A percentile compares a stretch with the other conserved stretches of the same genome.
Conservation (phyloP, 2,329 filamentous ascomycete species). For the Didymellaceae sp. region DNA sequence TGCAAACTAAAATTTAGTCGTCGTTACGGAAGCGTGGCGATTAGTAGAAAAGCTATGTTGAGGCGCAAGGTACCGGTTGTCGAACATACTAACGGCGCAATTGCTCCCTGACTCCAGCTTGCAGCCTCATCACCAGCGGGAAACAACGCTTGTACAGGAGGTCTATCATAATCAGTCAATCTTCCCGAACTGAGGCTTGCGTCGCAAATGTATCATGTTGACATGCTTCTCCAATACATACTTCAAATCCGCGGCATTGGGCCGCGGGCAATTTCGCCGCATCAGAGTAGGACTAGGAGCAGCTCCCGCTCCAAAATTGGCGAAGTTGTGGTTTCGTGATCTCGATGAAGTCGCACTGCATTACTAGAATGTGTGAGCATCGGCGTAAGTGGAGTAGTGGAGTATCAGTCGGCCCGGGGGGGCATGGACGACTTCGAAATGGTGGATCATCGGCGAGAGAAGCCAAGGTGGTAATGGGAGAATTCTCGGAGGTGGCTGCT, state of each 20-base stretch:
- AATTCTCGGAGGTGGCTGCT: slow-evolving; percentile 1
- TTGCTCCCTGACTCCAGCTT: slow-evolving; percentile 8
- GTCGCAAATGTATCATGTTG: not conserved
- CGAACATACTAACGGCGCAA: not conserved
- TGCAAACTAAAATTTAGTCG: not conserved
- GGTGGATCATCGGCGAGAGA: too few species aligned
- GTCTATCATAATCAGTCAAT: not conserved
- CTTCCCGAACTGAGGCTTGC: not conserved
- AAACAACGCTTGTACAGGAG: not conserved
- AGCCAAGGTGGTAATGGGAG: too few species aligned
- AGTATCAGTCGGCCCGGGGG: slow-evolving; percentile 5
- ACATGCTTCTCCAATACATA: slow-evolving; percentile 1
- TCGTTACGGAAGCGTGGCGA: slow-evolving; percentile 1
- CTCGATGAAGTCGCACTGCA: slow-evolving; percentile 12
- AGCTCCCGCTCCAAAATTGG: not conserved
- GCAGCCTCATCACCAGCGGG: slow-evolving; percentile 2
- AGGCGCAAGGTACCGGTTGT: slow-evolving; percentile 13
- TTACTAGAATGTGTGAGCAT: slow-evolving; percentile 12
- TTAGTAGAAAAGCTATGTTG: slow-evolving; percentile 4
- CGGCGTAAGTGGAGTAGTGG: slow-evolving; percentile 10
- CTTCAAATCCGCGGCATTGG: not conserved
- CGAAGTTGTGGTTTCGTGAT: not conserved
- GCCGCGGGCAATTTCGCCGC: not conserved
- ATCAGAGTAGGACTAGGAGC: not conserved
- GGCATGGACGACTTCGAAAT: too few species aligned